Base-by-base conservation (phyloP, 2,329 filamentous ascomycete genomes). In the Exophiala alcalophila region DNA sequence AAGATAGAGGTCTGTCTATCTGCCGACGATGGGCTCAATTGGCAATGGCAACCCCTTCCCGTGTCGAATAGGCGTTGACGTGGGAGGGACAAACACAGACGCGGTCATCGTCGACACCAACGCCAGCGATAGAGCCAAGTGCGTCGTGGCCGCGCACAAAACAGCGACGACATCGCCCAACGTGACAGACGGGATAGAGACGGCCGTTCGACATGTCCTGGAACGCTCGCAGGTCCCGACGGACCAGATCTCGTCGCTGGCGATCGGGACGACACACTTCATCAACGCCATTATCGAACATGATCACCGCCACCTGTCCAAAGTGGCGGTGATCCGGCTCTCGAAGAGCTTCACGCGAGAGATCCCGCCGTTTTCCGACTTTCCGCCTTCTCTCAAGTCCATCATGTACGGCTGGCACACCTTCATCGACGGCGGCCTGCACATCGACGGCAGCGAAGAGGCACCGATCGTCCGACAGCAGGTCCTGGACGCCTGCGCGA, bases 251-350 rank as follows among this genome's bases (percentile, higher is more conserved):
- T n/a, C n/a, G n/a, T n/a, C n/a, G n/a, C n/a, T n/a, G n/a, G n/a
- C n/a, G n/a, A n/a, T n/a, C n/a, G n/a, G n/a, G n/a, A n/a, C n/a
- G n/a, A n/a, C n/a, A n/a, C 70, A 73, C 51, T 74, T 74, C 49
- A 67, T 74, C 56, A 74, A 74, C 53, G 70, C 71, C 0, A 61
- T 74, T 4, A 62, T 73, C 8, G 66, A 73, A 49, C 64, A 64
- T 18, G 70, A 74, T 57, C 60, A 63, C 1, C 54, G 63, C 14
- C 58, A 67, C 2, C 59, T 74, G 18, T 63, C 62, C 20, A 65
- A 64, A 11, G 71, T 74, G 3, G 71, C 68, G 4, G 69, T 73
- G 1, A 53, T 74, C 9, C 59, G 71, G 15, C 58, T 74, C 7
- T 73, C 67, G 47, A 68, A 68, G 2, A 65, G 66, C 1, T 72